Evolutionary conservation across 2,329 filamentous ascomycete genomes (phyloP).

Genomic region (Keithomyces neogunnii): DNA sequence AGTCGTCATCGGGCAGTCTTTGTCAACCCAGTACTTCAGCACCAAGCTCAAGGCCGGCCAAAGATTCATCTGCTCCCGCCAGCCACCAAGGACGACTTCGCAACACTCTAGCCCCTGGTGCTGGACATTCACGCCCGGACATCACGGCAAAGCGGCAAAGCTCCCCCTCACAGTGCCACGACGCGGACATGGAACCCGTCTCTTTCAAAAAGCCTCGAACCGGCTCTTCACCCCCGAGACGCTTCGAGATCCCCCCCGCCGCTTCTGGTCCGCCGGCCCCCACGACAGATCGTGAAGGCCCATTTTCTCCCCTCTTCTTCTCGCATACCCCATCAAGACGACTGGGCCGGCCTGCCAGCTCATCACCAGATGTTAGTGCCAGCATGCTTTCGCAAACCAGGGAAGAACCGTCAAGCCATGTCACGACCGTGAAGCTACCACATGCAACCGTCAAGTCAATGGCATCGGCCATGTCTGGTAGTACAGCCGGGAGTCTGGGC

Average conservation of each 20-base stretch:
- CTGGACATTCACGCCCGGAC: slow-evolving; percentile 6
- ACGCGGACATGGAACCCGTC: slow-evolving; percentile 23
- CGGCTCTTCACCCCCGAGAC: slow-evolving; percentile 36
- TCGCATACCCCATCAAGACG: slow-evolving; percentile 33
- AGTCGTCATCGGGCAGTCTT: slow-evolving; percentile 2
- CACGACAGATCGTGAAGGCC: slow-evolving; percentile 22
- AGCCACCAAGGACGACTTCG: background rate
- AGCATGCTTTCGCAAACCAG: slow-evolving; percentile 39
- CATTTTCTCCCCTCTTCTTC: slow-evolving; percentile 46
- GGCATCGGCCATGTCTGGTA: slow-evolving; percentile 38
- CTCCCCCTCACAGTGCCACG: slow-evolving; percentile 11
- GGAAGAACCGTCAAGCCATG: slow-evolving; percentile 32
- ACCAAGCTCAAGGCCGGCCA: background rate
- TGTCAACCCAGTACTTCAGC: background rate
- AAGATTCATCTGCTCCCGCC: background rate
- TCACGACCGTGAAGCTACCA: slow-evolving; percentile 48
- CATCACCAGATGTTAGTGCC: slow-evolving; percentile 32
- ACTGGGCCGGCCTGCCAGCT: slow-evolving; percentile 26
- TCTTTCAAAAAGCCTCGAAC: slow-evolving; percentile 39
- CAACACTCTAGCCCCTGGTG: slow-evolving; percentile 1
- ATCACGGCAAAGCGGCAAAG: slow-evolving; percentile 18
- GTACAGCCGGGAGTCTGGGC: slow-evolving; percentile 42
- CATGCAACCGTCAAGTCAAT: slow-evolving; percentile 41
- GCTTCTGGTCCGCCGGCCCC: slow-evolving; percentile 12
- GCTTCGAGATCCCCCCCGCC: slow-evolving; percentile 31